Percentiles rank a stretch among this genome's conserved stretches.
These are phyloP conservation scores for Lobosporangium transversale DNA, from an alignment of 192 early-diverging fungal species.

Conservation along the genomic window DNA sequence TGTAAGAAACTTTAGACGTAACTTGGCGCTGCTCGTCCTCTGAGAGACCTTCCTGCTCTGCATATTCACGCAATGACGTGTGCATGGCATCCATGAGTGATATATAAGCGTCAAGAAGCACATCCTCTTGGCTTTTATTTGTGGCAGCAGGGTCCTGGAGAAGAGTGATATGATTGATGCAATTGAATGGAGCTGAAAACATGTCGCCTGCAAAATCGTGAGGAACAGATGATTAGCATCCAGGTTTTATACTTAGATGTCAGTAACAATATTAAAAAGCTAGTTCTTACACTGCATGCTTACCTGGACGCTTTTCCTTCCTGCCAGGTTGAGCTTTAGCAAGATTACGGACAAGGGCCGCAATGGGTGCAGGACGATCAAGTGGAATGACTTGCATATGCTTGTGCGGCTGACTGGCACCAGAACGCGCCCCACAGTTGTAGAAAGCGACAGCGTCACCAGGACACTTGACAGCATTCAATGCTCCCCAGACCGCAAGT, in stretches of 20 bases:
- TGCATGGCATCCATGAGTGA: conserved; percentile 61
- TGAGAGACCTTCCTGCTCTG: conserved; percentile 20
- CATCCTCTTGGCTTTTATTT: conserved; percentile 49
- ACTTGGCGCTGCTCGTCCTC: conserved; percentile 9
- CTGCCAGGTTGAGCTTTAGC: conserved; percentile 54
- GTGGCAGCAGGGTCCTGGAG: conserved; percentile 23
- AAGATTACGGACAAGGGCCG: conserved; percentile 39
- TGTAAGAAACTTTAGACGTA: conserved; percentile 54
- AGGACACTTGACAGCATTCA: conserved; percentile 33
- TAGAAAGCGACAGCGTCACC: conserved; percentile 58
- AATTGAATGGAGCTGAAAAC: conserved; percentile 56
- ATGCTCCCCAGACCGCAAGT: conserved; percentile 47
- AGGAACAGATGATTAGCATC: background rate
- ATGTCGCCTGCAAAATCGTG: conserved; percentile 51
- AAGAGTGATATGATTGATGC: conserved; percentile 56
- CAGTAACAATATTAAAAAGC: background rate
- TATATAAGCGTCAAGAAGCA: conserved; percentile 59
- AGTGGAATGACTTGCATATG: conserved; percentile 68
- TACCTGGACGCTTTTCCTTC: conserved; percentile 35
- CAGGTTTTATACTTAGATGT: too few species aligned
- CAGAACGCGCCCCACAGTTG: conserved; percentile 66
- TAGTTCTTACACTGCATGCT: background rate
- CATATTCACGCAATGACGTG: conserved; percentile 54
- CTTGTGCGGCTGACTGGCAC: conserved; percentile 68
- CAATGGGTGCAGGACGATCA: conserved; percentile 54